A percentile compares a stretch with the other conserved stretches of the same genome.
phyloP scores from a whole-genome alignment of 495 filamentous ascomycete genomes.

The Daldinia concentrica region DNA sequence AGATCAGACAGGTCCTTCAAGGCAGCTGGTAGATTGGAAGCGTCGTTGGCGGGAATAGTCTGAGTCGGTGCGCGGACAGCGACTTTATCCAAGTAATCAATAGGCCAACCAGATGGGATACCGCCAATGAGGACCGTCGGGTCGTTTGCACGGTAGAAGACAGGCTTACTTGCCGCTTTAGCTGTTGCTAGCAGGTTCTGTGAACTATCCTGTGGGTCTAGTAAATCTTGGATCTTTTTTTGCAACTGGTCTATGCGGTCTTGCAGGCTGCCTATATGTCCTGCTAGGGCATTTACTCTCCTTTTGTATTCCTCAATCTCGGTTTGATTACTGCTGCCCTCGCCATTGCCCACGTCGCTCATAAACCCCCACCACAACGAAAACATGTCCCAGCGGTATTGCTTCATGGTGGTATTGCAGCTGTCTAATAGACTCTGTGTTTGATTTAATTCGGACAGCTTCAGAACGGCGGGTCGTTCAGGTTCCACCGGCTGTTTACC shows the following conservation, averaged over 20 bases:
- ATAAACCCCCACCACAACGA: constrained; percentile 53
- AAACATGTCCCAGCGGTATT: constrained; percentile 54
- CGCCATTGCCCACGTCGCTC: background rate
- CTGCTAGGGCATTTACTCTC: constrained; percentile 1
- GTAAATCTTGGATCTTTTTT: background rate
- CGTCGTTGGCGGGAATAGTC: background rate
- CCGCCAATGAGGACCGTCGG: constrained; percentile 59
- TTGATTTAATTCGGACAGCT: constrained; percentile 41
- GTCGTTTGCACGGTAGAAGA: constrained; percentile 50
- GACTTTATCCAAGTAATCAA: constrained; percentile 54
- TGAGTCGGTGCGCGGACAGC: constrained; percentile 35
- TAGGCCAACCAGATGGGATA: constrained; percentile 56
- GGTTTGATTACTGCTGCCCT: background rate
- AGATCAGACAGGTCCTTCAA: background rate
- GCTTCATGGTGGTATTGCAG: constrained; percentile 1
- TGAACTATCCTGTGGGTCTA: constrained; percentile 10
- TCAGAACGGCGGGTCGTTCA: constrained; percentile 6
- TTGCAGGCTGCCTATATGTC: background rate
- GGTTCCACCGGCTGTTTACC: constrained; percentile 17
- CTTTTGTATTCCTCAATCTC: background rate
- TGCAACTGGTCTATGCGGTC: background rate
- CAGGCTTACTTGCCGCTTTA: constrained; percentile 27
- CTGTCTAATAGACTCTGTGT: constrained; percentile 37
- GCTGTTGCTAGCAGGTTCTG: constrained; percentile 7
- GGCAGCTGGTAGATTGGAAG: background rate